Percentiles rank a stretch among this genome's conserved stretches.
Conservation (phyloP, 345 rosid species). For the Bruguiera sexangula region DNA sequence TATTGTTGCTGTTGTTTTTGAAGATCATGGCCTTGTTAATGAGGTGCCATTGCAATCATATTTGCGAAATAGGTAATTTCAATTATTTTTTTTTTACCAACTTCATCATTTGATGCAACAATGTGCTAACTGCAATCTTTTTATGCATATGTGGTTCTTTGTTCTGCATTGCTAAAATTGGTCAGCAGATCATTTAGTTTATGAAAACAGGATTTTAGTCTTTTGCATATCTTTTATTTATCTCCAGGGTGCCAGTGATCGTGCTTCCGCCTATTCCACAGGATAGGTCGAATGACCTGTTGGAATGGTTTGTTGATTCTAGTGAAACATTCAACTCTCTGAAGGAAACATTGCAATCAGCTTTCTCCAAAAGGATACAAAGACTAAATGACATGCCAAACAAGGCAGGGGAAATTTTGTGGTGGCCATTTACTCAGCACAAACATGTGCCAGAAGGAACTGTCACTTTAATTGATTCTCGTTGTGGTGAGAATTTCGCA, state of each 20-base stretch:
- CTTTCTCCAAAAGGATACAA: slow-evolving; percentile 56
- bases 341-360: slow-evolving; percentile 53
- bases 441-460: slow-evolving; percentile 55
- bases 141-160: not conserved
- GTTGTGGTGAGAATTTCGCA: slow-evolving; percentile 85
- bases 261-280: slow-evolving; percentile 75
- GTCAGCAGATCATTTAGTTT: too few relatives aligned
- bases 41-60: slow-evolving; percentile 67
- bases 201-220: not conserved
- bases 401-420: slow-evolving; percentile 67
- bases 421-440: slow-evolving; percentile 99
- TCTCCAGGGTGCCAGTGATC: slow-evolving; percentile 74
- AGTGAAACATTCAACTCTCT: slow-evolving; percentile 47
- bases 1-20: slow-evolving; percentile 72
- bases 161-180: not conserved
- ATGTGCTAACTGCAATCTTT: not conserved
- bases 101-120: not conserved
- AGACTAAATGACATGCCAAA: slow-evolving; percentile 63
- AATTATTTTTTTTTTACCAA: not conserved
- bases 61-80: slow-evolving; percentile 61
- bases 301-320: slow-evolving; percentile 76
- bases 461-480: slow-evolving; percentile 87
- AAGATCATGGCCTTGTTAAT: slow-evolving; percentile 84
- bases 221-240: slow-evolving; percentile 1
- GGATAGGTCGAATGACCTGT: slow-evolving; percentile 76